Conservation (phyloP, 371 early-diverging fungal genomes). For the Haplosporangium sp. region DNA sequence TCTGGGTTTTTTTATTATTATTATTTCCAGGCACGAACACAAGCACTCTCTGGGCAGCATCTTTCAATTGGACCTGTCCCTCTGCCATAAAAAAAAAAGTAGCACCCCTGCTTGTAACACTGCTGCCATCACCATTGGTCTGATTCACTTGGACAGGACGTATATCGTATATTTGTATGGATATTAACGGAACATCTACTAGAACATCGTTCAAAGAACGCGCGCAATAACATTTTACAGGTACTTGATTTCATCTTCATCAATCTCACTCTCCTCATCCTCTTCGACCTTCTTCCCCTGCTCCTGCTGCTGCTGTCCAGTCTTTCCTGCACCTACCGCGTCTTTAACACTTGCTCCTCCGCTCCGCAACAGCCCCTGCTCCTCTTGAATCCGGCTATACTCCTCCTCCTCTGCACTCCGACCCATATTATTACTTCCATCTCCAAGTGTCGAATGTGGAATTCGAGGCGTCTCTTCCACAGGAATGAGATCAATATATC, state of each 20-base stretch:
- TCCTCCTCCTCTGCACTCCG: not conserved
- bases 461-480: slow-evolving; percentile 13
- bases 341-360: not conserved
- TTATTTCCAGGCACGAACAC: too few species aligned
- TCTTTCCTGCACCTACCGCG: not conserved
- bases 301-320: not conserved
- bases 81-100: too few species aligned
- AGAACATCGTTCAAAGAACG: too few species aligned
- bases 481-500: slow-evolving; percentile 14
- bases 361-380: not conserved
- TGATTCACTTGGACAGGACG: too few species aligned
- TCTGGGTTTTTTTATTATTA: too few species aligned
- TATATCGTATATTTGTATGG: too few species aligned
- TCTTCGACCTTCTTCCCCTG: not conserved
- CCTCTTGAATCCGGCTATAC: not conserved
- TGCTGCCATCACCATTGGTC: too few species aligned
- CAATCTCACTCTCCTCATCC: slow-evolving; percentile 1
- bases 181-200: not conserved
- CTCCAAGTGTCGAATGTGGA: not conserved
- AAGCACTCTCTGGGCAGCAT: too few species aligned
- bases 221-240: not conserved
- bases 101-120: too few species aligned
- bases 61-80: too few species aligned
- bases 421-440: not conserved
- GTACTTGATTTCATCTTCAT: slow-evolving; percentile 9